Evolutionary conservation across 2,329 filamentous ascomycete genomes (phyloP), one percentile per base, ranked within the genome.

Genomic region (Acephala macrosclerotiorum): DNA sequence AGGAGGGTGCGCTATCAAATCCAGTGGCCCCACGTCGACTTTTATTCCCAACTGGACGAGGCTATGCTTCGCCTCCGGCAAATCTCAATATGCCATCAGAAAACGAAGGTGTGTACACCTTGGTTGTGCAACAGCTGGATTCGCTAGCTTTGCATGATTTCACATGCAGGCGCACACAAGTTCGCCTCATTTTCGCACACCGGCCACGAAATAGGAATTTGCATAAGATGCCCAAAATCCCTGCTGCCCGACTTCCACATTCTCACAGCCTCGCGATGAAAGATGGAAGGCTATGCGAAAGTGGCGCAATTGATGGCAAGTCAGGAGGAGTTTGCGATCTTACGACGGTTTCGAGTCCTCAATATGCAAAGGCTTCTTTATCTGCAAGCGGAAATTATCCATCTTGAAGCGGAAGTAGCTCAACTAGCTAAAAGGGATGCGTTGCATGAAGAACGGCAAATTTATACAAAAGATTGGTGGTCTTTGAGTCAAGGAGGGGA

Each of bases 311-410:
- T 78, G 2, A 75, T 80, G 58, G 70, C 69, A 4, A 74, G 66
- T n/a, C 65, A 73, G n/a, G 63, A 69, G 11, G 73, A 75, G 59
- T 69, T 72, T 38, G 70, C 71, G 2, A 73, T 77, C 1, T 67
- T 76, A n/a, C 71, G 75, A 29, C 70, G 75, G 2, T 78, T 77
- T 63, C 58, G 66, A 11, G 55, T 60, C 6, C 61, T 76, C 20
- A 75, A 76, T 56, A 62, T 68, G n/a, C 70, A 72, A 20, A 73
- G 71, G 33, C 47, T 77, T 8, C 68, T 77, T 4, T 75, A 73
- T 51, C 56, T 72, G 33, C 75, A 77, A 61, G 75, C 72, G 20
- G 75, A 78, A 65, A 64, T 77, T 26, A 66, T 70, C 1, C 58
- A 74, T 49, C 66, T 76, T 1, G 69, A 76, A 53, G 58, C 69